Evolutionary conservation across 352 stramenopile species (phyloP), one percentile per base, ranked within the genome.

Genomic region (Phytophthora kernoviae): DNA sequence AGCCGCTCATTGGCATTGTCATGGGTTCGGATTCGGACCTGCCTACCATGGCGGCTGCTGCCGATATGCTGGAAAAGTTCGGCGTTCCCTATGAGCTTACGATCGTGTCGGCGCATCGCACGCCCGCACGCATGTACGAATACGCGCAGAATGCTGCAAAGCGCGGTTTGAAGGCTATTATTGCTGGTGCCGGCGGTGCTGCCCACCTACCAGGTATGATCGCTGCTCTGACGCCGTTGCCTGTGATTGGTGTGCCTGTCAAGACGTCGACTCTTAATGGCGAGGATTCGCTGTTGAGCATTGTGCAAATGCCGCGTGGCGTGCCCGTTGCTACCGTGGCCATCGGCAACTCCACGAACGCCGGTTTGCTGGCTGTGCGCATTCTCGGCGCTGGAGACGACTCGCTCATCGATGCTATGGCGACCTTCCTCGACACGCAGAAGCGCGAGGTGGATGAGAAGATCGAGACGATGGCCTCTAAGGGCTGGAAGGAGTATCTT

Each of bases 281-380:
- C 24, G 78, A 99, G 48, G 97, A 99, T 79, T 98, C 95, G 41
- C 77, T 99, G 11, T 81, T 99, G 62, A 98, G 92, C 68, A 99
- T 99, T 72, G 96, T 99, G 20, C 97, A 99, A 84, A 99, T 99
- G 97, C 97, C 97, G 33, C 79, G 94, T 30, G 97, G 97, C 47
- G 88, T 99, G 30, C 97, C 97, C 10, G 97, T 99, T 34, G 97
- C 97, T 1, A 99, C 97, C 10, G 97, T 99, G 12, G 97, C 96
- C 1, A 99, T 99, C 65, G 96, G 96, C 53, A 99, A 99, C 81
- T 91, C 96, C 12, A 97, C 84, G 41, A 99, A 99, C 78, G 97
- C 97, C 0, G 97, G 96, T 22, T 69, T 99, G n/a, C 67, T 99
- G 50, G 97, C 97, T 21, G 93, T 99, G 45, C 86, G 97, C 27